Evolutionary conservation across 345 rosid genomes (phyloP).

Genomic region (Kandelia obovata): DNA sequence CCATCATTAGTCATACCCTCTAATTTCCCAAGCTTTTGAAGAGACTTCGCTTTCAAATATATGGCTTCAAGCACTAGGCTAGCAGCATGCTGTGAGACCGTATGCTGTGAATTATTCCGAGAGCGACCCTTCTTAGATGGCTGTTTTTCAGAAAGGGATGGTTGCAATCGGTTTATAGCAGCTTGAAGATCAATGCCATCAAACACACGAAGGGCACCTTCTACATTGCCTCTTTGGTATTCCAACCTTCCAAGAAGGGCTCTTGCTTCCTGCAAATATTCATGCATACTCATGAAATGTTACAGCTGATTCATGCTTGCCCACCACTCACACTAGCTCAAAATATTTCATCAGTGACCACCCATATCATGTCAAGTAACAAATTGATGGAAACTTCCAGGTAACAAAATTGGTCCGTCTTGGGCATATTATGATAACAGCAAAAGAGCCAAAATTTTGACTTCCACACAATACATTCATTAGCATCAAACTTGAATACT

Average conservation of each 20-base stretch:
- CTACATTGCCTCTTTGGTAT: constrained; percentile 90
- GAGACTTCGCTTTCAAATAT: constrained; percentile 86
- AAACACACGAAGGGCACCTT: constrained; percentile 85
- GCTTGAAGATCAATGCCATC: constrained; percentile 96
- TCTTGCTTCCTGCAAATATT: constrained; percentile 73
- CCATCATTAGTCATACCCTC: constrained; percentile 42
- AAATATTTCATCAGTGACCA: background rate
- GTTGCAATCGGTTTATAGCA: constrained; percentile 68
- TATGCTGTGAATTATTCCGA: constrained; percentile 41
- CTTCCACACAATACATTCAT: no score
- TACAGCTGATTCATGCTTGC: background rate
- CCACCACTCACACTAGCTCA: background rate
- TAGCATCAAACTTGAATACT: no score
- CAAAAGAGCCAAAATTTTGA: no score
- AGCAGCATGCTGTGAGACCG: constrained; percentile 75
- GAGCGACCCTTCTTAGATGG: constrained; percentile 48
- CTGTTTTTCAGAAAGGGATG: constrained; percentile 49
- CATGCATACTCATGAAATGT: constrained; percentile 6
- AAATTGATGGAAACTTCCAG: no score
- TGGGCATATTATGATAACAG: no score
- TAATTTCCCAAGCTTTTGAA: constrained; percentile 78
- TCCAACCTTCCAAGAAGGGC: constrained; percentile 93
- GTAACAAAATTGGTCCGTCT: no score
- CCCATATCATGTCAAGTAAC: no score
- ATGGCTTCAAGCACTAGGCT: constrained; percentile 85